Evolutionary conservation across 2,329 filamentous ascomycete species (phyloP).

Genomic region (Beauveria scarabaeidicola): DNA sequence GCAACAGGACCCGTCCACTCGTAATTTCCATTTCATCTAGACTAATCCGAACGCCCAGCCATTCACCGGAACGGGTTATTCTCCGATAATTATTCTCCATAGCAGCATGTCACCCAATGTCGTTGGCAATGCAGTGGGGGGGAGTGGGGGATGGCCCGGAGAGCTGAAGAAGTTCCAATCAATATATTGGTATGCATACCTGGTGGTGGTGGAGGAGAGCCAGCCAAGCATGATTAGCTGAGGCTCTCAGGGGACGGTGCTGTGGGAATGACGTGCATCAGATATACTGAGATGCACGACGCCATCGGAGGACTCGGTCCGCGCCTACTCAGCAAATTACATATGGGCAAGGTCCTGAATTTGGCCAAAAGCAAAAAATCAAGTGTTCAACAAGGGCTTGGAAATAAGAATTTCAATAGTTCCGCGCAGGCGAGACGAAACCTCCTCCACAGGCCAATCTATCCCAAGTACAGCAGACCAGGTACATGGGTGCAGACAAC

Average conservation of each 20-base stretch:
- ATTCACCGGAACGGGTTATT: not conserved
- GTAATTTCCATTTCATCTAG: constrained; percentile 2
- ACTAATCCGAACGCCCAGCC: not conserved
- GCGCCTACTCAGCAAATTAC: no score
- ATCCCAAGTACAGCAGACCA: not conserved
- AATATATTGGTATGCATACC: no score
- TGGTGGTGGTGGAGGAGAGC: no score
- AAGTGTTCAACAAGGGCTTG: no score
- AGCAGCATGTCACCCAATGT: not conserved
- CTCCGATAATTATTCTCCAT: not conserved
- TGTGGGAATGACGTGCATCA: constrained; percentile 4
- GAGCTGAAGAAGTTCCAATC: not conserved
- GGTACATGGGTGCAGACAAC: not conserved
- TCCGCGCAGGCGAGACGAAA: no score
- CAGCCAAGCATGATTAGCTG: not conserved
- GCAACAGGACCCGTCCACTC: not conserved
- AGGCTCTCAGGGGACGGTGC: not conserved
- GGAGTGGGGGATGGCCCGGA: not conserved
- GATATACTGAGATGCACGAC: constrained; percentile 1
- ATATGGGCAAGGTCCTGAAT: no score
- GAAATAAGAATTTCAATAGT: no score
- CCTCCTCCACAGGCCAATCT: not conserved
- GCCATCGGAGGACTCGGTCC: not conserved
- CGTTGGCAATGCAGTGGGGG: not conserved
- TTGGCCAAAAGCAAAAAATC: no score